Conservation (phyloP, 2,329 filamentous ascomycete genomes). For the Diaporthe destruens region DNA sequence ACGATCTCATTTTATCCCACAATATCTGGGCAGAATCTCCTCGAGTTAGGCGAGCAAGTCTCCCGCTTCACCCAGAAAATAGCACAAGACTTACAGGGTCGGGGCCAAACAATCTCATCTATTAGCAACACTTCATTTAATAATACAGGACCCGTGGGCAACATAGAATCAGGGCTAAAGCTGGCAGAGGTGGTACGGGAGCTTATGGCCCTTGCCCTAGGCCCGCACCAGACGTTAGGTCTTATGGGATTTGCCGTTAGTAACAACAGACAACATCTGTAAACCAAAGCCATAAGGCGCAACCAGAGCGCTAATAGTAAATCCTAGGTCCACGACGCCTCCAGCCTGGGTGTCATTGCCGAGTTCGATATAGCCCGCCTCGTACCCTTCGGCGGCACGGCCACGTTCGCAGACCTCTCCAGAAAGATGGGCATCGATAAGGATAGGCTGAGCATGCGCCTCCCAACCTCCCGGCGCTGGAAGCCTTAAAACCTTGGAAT, state of each 20-base stretch:
- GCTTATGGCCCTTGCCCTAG: constrained; percentile 7
- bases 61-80: neutral
- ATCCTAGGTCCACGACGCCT: constrained; percentile 6
- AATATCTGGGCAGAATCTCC: neutral
- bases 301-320: too few species aligned
- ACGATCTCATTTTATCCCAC: too few species aligned
- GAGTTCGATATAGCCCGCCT: constrained; percentile 22
- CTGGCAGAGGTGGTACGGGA: constrained; percentile 22
- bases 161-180: neutral
- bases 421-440: neutral
- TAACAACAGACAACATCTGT: neutral
- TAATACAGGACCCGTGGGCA: too few species aligned
- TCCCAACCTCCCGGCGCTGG: neutral
- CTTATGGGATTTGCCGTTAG: constrained; percentile 10
- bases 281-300: too few species aligned
- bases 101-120: neutral
- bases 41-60: constrained; percentile 3
- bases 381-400: constrained; percentile 6
- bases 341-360: constrained; percentile 24
- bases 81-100: neutral
- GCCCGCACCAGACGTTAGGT: neutral
- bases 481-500: too few species aligned
- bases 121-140: neutral
- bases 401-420: neutral
- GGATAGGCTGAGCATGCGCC: constrained; percentile 8